These are phyloP conservation scores for Sugiyamaella mastotermitis DNA, from an alignment of 805 yeast genomes.

Conservation along the genomic window DNA sequence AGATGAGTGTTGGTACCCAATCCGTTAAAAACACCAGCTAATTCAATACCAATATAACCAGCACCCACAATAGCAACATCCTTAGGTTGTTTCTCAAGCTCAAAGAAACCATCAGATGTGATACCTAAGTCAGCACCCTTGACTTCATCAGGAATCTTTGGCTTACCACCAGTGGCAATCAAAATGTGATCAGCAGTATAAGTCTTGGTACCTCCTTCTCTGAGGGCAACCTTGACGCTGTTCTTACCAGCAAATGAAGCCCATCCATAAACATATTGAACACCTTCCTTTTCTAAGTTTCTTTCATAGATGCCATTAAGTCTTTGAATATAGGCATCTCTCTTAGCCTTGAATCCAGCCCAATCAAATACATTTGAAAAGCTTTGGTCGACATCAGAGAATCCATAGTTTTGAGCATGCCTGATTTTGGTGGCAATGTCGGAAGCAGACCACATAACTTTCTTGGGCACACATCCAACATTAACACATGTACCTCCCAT, in stretches of 20 bases:
- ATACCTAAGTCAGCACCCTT: slow-evolving; percentile 81
- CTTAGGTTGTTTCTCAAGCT: slow-evolving; percentile 76
- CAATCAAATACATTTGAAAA: slow-evolving; percentile 67
- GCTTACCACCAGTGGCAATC: slow-evolving; percentile 91
- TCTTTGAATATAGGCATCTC: slow-evolving; percentile 86
- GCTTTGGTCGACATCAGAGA: slow-evolving; percentile 50
- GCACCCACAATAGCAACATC: slow-evolving; percentile 95
- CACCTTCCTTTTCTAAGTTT: slow-evolving; percentile 83
- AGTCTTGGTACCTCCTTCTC: slow-evolving; percentile 49
- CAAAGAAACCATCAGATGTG: slow-evolving; percentile 88
- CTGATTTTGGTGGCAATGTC: slow-evolving; percentile 73
- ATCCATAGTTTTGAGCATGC: slow-evolving; percentile 80
- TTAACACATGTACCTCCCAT: slow-evolving; percentile 99
- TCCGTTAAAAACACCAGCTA: slow-evolving; percentile 89
- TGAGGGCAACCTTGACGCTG: slow-evolving; percentile 65
- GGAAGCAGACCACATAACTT: slow-evolving; percentile 97
- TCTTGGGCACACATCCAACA: slow-evolving; percentile 98
- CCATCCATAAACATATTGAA: slow-evolving; percentile 79
- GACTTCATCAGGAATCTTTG: slow-evolving; percentile 61
- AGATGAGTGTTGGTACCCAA: slow-evolving; percentile 82
- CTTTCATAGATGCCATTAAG: slow-evolving; percentile 90
- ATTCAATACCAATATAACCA: slow-evolving; percentile 94
- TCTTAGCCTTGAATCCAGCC: slow-evolving; percentile 72
- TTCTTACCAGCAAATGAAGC: slow-evolving; percentile 70
- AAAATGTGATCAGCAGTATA: slow-evolving; percentile 79